A percentile compares a stretch with the other conserved stretches of the same genome.
phyloP scores from a whole-genome alignment of 164 flowering plant genomes.

The Nelumbo lutea region DNA sequence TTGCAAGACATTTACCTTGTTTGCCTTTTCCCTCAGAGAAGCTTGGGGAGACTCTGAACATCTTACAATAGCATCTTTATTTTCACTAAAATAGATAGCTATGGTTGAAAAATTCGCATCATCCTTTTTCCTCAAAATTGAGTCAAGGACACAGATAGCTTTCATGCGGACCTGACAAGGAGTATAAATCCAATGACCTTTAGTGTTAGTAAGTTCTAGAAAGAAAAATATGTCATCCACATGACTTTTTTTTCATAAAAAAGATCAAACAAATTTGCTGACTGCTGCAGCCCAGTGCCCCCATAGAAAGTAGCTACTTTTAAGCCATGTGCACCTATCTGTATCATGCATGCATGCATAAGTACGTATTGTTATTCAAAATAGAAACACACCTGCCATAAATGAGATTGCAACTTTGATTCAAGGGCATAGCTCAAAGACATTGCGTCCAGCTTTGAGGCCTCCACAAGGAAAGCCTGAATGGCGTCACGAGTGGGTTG shows the following conservation, averaged over 20 bases:
- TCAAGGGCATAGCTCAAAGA: slow-evolving; percentile 75
- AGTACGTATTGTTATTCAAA: not conserved
- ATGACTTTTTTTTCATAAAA: not conserved
- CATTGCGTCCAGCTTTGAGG: slow-evolving; percentile 76
- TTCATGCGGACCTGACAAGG: slow-evolving; percentile 76
- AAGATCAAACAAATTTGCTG: not conserved
- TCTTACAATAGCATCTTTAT: slow-evolving; percentile 49
- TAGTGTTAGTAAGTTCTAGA: not conserved
- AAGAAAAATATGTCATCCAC: not conserved
- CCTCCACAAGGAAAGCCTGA: slow-evolving; percentile 76
- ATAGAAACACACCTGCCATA: slow-evolving; percentile 72
- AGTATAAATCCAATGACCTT: slow-evolving; percentile 3
- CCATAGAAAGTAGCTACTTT: not conserved
- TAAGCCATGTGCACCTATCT: no score
- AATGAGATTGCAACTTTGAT: slow-evolving; percentile 70
- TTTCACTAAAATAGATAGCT: slow-evolving; percentile 72
- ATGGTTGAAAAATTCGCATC: slow-evolving; percentile 52
- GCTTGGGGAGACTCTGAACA: slow-evolving; percentile 95
- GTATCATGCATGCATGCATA: no score
- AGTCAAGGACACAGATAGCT: slow-evolving; percentile 88
- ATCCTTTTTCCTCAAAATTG: slow-evolving; percentile 79
- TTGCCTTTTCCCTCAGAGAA: slow-evolving; percentile 85
- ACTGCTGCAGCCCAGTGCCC: not conserved
- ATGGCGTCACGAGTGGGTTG: slow-evolving; percentile 97
- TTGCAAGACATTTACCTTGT: slow-evolving; percentile 39